Conservation (phyloP, 2,329 filamentous ascomycete genomes). For the Ambrosiella xylebori region DNA sequence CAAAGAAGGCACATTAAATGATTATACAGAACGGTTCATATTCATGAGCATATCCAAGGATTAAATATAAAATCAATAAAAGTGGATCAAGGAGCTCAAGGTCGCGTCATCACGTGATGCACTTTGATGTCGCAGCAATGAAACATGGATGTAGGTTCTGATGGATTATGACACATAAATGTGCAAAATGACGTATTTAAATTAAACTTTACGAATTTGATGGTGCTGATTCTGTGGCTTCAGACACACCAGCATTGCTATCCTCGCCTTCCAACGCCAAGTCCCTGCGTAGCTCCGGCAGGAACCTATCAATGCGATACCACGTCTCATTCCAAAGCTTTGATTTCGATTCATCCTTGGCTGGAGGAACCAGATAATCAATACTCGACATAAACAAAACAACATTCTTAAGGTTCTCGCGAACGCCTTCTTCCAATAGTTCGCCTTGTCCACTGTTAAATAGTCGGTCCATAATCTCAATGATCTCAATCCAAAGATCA, state of each 20-base stretch:
- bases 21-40: not conserved
- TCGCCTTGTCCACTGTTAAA: conserved; percentile 93
- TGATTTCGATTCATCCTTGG: conserved; percentile 35
- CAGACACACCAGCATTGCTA: not conserved
- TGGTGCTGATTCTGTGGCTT: not conserved
- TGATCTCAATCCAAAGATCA: conserved; percentile 78
- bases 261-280: conserved; percentile 32
- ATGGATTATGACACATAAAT: not conserved
- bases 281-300: conserved; percentile 42
- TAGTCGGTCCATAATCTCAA: conserved; percentile 86
- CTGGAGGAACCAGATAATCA: conserved; percentile 62
- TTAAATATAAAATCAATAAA: not conserved
- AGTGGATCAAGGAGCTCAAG: not conserved
- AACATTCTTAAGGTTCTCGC: conserved; percentile 91
- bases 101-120: not conserved
- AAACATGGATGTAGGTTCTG: not conserved
- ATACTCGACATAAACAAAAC: conserved; percentile 86
- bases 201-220: not conserved
- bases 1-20: not conserved
- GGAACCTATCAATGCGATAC: conserved; percentile 48
- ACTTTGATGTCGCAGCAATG: not conserved
- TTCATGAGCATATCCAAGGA: not conserved
- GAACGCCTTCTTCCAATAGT: conserved; percentile 81
- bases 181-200: not conserved
- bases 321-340: conserved; percentile 45